A percentile compares a stretch with the other conserved stretches of the same genome.
Evolutionary conservation across 2,329 filamentous ascomycete genomes (phyloP).

Genomic region (Trichoderma brevicompactum): DNA sequence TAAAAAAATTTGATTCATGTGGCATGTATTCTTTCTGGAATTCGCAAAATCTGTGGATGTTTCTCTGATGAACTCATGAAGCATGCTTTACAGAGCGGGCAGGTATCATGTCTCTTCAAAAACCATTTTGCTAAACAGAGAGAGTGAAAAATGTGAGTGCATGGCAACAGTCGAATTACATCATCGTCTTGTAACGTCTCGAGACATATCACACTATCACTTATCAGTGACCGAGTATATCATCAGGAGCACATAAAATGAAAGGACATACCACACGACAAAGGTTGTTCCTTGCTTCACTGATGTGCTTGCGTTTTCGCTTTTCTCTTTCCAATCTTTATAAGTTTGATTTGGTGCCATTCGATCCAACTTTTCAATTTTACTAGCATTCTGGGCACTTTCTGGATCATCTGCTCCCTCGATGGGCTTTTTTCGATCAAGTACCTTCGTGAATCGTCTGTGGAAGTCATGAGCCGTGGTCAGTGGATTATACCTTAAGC

Average conservation of each 20-base stretch:
- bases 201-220: slow-evolving; percentile 32
- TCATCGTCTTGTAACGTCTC: slow-evolving; percentile 30
- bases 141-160: slow-evolving; percentile 33
- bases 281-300: neutral
- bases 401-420: neutral
- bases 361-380: slow-evolving; percentile 11
- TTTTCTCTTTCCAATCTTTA: slow-evolving; percentile 16
- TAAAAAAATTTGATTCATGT: slow-evolving; percentile 27
- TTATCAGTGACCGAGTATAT: neutral
- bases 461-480: neutral
- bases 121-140: slow-evolving; percentile 32
- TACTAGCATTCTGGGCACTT: slow-evolving; percentile 5
- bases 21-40: slow-evolving; percentile 7
- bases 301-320: neutral
- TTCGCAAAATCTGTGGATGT: neutral
- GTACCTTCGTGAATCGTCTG: slow-evolving; percentile 3
- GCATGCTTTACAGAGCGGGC: slow-evolving; percentile 32
- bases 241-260: too few relatives aligned
- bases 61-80: slow-evolving; percentile 21
- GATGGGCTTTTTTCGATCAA: neutral
- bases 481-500: neutral
- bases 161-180: slow-evolving; percentile 30
- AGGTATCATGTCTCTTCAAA: slow-evolving; percentile 31
- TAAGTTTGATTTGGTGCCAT: slow-evolving; percentile 5
- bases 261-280: neutral